Conservation (phyloP, 495 filamentous ascomycete species). For the Neurospora hispaniola region DNA sequence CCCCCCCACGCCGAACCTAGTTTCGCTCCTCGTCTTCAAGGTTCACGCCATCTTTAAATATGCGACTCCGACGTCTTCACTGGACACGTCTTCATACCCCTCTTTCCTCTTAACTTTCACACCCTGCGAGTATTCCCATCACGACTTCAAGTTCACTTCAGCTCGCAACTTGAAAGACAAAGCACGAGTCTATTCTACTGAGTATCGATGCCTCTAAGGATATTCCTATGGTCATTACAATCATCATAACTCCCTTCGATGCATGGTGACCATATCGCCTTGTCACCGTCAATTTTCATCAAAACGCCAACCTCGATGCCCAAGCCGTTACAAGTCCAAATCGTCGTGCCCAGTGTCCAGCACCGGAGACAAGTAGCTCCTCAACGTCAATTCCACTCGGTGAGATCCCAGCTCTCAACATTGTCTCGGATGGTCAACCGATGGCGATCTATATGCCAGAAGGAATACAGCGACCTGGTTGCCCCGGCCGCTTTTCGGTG, state of each 20-base stretch:
- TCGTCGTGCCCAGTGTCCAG: neutral
- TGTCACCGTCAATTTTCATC: neutral
- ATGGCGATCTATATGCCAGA: conserved; percentile 55
- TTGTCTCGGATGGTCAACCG: conserved; percentile 48
- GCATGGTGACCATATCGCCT: neutral
- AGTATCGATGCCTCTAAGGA: neutral
- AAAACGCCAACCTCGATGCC: neutral
- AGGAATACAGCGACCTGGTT: conserved; percentile 41
- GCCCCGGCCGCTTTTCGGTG: conserved; percentile 42
- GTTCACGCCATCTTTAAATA: conserved; percentile 17
- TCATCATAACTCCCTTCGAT: neutral
- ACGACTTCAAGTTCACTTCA: neutral
- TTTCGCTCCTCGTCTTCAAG: conserved; percentile 4
- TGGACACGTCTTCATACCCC: neutral
- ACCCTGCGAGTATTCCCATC: neutral
- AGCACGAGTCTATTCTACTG: neutral
- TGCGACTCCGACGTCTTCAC: conserved; percentile 9
- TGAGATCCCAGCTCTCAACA: conserved; percentile 46
- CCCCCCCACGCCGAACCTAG: conserved; percentile 18
- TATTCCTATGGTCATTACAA: neutral
- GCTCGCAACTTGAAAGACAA: neutral
- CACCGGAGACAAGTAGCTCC: neutral
- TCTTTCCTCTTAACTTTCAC: neutral
- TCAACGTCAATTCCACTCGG: conserved; percentile 35
- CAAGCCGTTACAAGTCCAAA: neutral